Evolutionary conservation across 768 basidiomycete genomes (phyloP).

Genomic region (Calocybe gangraenosa): DNA sequence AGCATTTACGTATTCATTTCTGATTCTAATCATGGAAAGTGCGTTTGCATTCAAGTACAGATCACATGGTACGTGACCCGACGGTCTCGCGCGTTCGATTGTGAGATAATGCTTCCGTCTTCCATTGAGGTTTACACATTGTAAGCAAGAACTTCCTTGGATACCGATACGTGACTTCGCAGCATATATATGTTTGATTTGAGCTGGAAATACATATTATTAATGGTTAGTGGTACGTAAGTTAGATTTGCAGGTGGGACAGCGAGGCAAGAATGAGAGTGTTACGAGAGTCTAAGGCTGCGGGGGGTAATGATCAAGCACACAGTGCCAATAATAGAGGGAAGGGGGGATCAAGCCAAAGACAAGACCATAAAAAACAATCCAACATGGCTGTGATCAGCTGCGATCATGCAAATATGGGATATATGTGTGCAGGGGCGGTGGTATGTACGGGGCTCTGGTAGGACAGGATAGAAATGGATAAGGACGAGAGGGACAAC

Average conservation of each 20-base stretch:
- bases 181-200: not conserved
- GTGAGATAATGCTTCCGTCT: too few species aligned
- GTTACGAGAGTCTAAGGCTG: slow-evolving; percentile 10
- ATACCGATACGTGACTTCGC: too few species aligned
- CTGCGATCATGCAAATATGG: not conserved
- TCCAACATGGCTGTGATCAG: not conserved
- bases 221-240: slow-evolving; percentile 10
- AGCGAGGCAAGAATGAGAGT: slow-evolving; percentile 14
- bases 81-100: too few species aligned
- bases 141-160: too few species aligned
- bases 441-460: too few species aligned
- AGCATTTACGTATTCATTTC: not conserved
- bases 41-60: too few species aligned
- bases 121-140: too few species aligned
- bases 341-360: not conserved
- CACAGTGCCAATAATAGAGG: not conserved
- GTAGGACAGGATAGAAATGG: too few species aligned
- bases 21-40: not conserved
- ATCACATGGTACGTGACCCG: too few species aligned
- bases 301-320: not conserved
- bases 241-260: slow-evolving; percentile 11
- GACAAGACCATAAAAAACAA: not conserved
- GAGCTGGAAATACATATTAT: slow-evolving; percentile 15
- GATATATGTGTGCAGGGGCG: not conserved
- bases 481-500: not conserved